Percentiles rank a stretch among this genome's conserved stretches.
phyloP scores from a whole-genome alignment of 2,329 filamentous ascomycete species.

The Curvularia verruculosa region DNA sequence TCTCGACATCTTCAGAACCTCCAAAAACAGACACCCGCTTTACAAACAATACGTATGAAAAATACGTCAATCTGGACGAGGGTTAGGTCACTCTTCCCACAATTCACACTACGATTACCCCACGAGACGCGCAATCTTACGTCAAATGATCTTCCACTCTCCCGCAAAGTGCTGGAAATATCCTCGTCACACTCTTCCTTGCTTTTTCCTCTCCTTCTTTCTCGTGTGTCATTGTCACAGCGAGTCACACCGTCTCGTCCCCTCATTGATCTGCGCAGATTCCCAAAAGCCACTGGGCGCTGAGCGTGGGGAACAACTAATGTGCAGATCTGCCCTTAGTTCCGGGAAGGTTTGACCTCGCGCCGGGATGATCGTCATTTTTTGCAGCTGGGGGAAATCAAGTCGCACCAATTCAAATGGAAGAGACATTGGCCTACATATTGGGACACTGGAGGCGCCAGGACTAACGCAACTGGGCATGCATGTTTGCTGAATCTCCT shows the following conservation, averaged over 20 bases:
- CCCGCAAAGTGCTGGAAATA: background rate
- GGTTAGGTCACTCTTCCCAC: constrained; percentile 1
- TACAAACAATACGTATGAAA: background rate
- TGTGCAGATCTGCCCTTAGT: constrained; percentile 13
- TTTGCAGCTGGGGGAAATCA: background rate
- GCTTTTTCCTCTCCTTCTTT: constrained; percentile 3
- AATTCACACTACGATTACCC: constrained; percentile 1
- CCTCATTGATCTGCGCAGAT: constrained; percentile 7
- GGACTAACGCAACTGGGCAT: constrained; percentile 1
- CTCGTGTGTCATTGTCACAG: background rate
- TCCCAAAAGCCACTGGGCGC: constrained; percentile 2
- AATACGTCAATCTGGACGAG: constrained; percentile 2
- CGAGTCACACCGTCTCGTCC: background rate
- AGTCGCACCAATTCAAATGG: background rate
- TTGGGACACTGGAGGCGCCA: background rate
- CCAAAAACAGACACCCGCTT: background rate
- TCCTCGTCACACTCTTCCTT: background rate
- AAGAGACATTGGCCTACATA: background rate
- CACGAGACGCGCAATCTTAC: background rate
- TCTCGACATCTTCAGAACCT: background rate
- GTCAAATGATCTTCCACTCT: background rate
- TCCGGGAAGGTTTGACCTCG: constrained; percentile 3
- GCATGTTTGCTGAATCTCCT: background rate
- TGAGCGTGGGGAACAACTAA: constrained; percentile 6
- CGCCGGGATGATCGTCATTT: constrained; percentile 9